Evolutionary conservation across 345 rosid species (phyloP).

Genomic region (Limnanthes douglasii): DNA sequence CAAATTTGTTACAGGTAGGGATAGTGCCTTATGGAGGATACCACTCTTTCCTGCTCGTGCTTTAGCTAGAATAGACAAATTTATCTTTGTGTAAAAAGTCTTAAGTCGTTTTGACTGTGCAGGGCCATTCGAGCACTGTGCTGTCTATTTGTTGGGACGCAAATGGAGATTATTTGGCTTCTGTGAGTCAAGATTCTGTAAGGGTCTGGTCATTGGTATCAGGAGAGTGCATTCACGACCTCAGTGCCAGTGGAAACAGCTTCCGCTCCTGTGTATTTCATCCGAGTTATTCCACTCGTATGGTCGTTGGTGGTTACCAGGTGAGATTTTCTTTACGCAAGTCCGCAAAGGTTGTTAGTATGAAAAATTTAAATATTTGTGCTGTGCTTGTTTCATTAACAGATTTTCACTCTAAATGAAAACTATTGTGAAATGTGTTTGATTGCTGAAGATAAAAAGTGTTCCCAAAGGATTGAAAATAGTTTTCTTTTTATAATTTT

Average conservation of each 20-base stretch:
- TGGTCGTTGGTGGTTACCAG: conserved; percentile 43
- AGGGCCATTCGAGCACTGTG: conserved; percentile 50
- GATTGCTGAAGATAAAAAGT: no score
- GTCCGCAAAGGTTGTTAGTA: no score
- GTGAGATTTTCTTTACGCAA: conserved; percentile 11
- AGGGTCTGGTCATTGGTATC: conserved; percentile 50
- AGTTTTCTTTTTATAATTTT: no score
- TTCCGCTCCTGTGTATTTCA: conserved; percentile 60
- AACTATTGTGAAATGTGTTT: no score
- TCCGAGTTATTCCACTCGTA: conserved; percentile 33
- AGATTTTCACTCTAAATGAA: neutral
- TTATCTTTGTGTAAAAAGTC: no score
- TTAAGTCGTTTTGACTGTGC: neutral
- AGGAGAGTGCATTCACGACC: conserved; percentile 48
- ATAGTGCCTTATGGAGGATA: neutral
- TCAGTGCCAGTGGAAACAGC: conserved; percentile 30
- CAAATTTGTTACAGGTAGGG: conserved; percentile 31
- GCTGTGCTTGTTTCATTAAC: neutral
- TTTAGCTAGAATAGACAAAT: no score
- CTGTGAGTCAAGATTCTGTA: conserved; percentile 48
- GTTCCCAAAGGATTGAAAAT: no score
- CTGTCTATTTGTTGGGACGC: conserved; percentile 53
- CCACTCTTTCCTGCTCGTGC: no score
- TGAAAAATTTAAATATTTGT: no score
- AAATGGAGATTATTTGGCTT: conserved; percentile 44